Evolutionary conservation across 352 stramenopile genomes (phyloP), one percentile per base, ranked within the genome.

Genomic region (Globisporangium takayamanum): DNA sequence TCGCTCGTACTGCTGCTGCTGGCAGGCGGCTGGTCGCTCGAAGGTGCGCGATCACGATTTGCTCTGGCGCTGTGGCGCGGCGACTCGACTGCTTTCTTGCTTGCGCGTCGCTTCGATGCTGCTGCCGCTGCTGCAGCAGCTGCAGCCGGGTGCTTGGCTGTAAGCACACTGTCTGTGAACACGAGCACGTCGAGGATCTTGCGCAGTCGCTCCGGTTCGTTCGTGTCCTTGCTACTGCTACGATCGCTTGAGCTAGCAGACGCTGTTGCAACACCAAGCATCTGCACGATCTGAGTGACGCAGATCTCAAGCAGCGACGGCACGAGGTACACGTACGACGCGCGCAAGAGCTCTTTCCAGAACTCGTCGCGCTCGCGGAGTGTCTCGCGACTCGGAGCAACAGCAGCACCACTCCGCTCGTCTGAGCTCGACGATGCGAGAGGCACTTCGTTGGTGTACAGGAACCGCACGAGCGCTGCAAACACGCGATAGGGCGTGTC

Each of bases 401-500:
- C 49, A 30, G n/a, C 49, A 26, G 1, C 28, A 22, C 33, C 10
- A 39, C 33, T 39, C 33, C 10, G 33, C 6, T 39, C 10, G 33
- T 2, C 10, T 39, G 33, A 39, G 7, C 33, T 39, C 33, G 10
- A 12, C 10, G 33, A 2, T 12, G 15, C 49, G 39, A 15, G 51
- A 30, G 44, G 42, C 28, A 2, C 62, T 37, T 92, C 72, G 49
- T 87, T 87, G n/a, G 78, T 89, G 67, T 94, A 94, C 28, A 94
- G 56, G 52, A 83, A 94, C 26, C 73, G 62, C 44, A 94, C 59
- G 51, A 94, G 53, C 44, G 74, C 71, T 22, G 80, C 76, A 65
- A 94, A 92, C 5, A 89, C 76, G 12, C 58, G 66, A 46, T 85
- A 90, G 14, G 84, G 60, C n/a, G 84, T 94, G 63, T 94, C 82